phyloP scores from a whole-genome alignment of 176 grass and related monocot species.

The Zea mays region Zm-B73-REFERENCE-NAM-5.0 NC_050097.1:57369501-57370000 shows the following conservation, averaged over 20 bases:
- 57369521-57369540: conserved; percentile 66
- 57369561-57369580: conserved; percentile 54
- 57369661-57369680: background rate
- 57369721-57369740: background rate
- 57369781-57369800: conserved; percentile 10
- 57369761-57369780: background rate
- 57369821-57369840: background rate
- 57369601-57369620: background rate
- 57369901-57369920: conserved; percentile 28
- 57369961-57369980: background rate
- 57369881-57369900: background rate
- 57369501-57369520: conserved; percentile 65
- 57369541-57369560: conserved; percentile 85
- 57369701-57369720: conserved; percentile 18
- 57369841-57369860: conserved; percentile 1
- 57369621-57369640: background rate
- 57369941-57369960: conserved; percentile 42
- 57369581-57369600: background rate
- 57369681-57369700: conserved; percentile 36
- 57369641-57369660: background rate
- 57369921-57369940: conserved; percentile 30
- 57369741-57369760: conserved; percentile 12
- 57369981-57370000: conserved; percentile 28
- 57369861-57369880: background rate
- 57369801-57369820: background rate